A percentile compares a stretch with the other conserved stretches of the same genome.
Evolutionary conservation across 2,329 filamentous ascomycete species (phyloP).

Genomic region (Stemphylium beticola): DNA sequence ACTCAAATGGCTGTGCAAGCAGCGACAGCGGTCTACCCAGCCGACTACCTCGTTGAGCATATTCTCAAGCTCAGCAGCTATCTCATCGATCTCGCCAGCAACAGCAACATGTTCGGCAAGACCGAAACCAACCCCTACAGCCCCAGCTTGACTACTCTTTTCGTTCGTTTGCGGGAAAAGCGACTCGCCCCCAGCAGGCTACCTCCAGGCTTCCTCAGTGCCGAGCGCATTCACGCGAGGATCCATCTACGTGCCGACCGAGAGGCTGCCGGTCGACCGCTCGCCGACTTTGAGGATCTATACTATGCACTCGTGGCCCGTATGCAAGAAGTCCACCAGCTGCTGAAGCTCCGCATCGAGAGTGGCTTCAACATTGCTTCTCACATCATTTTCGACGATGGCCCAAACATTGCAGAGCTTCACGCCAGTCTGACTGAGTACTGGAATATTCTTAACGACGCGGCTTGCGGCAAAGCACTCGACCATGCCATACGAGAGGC

Average conservation of each 20-base stretch:
- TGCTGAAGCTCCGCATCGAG: constrained; percentile 28
- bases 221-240: constrained; percentile 8
- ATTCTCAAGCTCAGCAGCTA: constrained; percentile 24
- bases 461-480: constrained; percentile 29
- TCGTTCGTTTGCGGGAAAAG: constrained; percentile 46
- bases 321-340: constrained; percentile 34
- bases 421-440: constrained; percentile 22
- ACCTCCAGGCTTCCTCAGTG: constrained; percentile 18
- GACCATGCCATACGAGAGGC: constrained; percentile 33
- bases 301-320: constrained; percentile 39
- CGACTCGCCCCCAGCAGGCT: constrained; percentile 23
- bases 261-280: constrained; percentile 54
- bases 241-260: constrained; percentile 42
- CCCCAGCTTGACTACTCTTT: constrained; percentile 34
- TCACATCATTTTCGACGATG: constrained; percentile 15
- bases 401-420: constrained; percentile 23
- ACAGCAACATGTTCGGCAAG: constrained; percentile 17
- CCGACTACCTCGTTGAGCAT: constrained; percentile 26
- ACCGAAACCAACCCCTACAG: constrained; percentile 26
- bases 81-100: constrained; percentile 16
- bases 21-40: constrained; percentile 6
- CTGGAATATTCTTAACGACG: constrained; percentile 37
- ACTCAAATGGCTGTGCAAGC: constrained; percentile 20
- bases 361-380: constrained; percentile 31
- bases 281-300: constrained; percentile 44